Evolutionary conservation across 2,329 filamentous ascomycete genomes (phyloP).

Genomic region (Aspergillus hiratsukae): DNA sequence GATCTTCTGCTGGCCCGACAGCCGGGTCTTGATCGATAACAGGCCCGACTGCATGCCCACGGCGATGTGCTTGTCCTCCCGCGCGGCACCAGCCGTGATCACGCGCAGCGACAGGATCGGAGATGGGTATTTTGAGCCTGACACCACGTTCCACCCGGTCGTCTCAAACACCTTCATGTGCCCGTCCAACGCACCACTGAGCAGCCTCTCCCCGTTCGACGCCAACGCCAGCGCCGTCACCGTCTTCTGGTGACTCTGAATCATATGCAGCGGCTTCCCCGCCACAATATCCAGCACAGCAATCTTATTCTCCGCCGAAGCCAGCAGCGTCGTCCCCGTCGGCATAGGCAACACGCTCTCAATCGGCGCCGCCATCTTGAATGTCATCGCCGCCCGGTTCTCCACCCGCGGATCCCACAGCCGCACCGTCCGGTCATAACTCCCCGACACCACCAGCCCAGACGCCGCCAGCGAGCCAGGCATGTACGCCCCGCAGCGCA

Average conservation of each 20-base stretch:
- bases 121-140: slow-evolving; percentile 85
- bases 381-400: slow-evolving; percentile 73
- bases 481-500: slow-evolving; percentile 82
- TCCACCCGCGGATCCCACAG: slow-evolving; percentile 85
- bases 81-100: slow-evolving; percentile 61
- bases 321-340: slow-evolving; percentile 79
- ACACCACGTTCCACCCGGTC: slow-evolving; percentile 91
- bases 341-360: slow-evolving; percentile 85
- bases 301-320: slow-evolving; percentile 78
- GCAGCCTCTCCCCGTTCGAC: slow-evolving; percentile 71
- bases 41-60: slow-evolving; percentile 94
- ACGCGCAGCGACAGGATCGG: slow-evolving; percentile 82
- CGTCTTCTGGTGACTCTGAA: slow-evolving; percentile 96
- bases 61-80: slow-evolving; percentile 85
- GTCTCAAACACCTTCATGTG: slow-evolving; percentile 98
- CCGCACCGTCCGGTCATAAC: slow-evolving; percentile 89
- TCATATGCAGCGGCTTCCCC: slow-evolving; percentile 77
- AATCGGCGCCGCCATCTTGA: slow-evolving; percentile 86
- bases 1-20: slow-evolving; percentile 75
- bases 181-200: slow-evolving; percentile 87
- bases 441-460: slow-evolving; percentile 78
- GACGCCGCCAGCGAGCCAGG: slow-evolving; percentile 58
- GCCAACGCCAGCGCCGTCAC: slow-evolving; percentile 83
- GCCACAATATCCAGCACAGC: slow-evolving; percentile 90
- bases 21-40: slow-evolving; percentile 83